phyloP scores from a whole-genome alignment of 1,284 basidiomycete species.

The Fomitiporia mediterranea region DNA sequence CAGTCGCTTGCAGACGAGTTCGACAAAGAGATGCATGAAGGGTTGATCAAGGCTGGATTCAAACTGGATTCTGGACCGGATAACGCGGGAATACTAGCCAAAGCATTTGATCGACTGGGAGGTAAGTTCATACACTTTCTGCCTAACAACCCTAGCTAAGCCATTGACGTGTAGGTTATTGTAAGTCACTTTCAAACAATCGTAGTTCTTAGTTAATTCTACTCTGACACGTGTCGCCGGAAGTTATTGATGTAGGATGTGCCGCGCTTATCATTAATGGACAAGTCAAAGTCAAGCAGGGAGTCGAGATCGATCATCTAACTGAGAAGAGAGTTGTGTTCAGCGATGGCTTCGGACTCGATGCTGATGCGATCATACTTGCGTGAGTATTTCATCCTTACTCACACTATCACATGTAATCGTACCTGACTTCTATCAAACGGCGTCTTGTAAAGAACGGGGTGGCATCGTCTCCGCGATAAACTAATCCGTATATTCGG shows the following conservation, averaged over 20 bases:
- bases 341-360: slow-evolving; percentile 30
- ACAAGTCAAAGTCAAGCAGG: slow-evolving; percentile 29
- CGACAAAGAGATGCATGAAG: slow-evolving; percentile 34
- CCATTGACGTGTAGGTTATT: slow-evolving; percentile 9
- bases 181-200: neutral
- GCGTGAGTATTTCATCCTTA: slow-evolving; percentile 21
- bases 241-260: slow-evolving; percentile 39
- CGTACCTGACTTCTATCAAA: too few relatives aligned
- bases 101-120: slow-evolving; percentile 29
- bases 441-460: too few relatives aligned
- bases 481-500: slow-evolving; percentile 24
- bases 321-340: slow-evolving; percentile 28
- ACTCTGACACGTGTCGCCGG: neutral
- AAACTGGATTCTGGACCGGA: slow-evolving; percentile 31
- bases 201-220: neutral
- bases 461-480: neutral
- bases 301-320: slow-evolving; percentile 28
- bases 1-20: slow-evolving; percentile 29
- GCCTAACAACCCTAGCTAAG: neutral
- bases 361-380: slow-evolving; percentile 31
- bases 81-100: slow-evolving; percentile 26
- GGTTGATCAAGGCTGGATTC: slow-evolving; percentile 35
- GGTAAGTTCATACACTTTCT: slow-evolving; percentile 21
- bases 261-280: slow-evolving; percentile 30
- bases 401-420: neutral